phyloP scores from a whole-genome alignment of 1,284 basidiomycete genomes.

The Ganoderma boninense region DNA sequence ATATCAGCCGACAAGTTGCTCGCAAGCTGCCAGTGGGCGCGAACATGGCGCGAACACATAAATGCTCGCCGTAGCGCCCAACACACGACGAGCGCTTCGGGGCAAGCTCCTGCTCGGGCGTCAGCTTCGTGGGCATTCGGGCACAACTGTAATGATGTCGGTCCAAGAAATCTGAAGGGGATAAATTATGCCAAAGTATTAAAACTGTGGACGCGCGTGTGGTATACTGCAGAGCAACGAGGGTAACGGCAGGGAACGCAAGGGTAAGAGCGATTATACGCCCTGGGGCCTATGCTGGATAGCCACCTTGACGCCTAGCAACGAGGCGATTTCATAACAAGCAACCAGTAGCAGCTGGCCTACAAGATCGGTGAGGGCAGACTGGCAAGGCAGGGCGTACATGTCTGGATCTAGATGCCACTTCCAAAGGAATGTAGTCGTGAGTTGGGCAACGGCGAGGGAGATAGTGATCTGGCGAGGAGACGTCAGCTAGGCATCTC shows the following conservation, averaged over 20 bases:
- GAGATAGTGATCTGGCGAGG: constrained; percentile 70
- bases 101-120: background rate
- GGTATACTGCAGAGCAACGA: constrained; percentile 7
- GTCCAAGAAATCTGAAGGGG: background rate
- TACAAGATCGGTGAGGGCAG: constrained; percentile 90
- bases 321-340: constrained; percentile 72
- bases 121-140: background rate
- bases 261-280: background rate
- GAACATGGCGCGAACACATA: too few species aligned
- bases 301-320: constrained; percentile 45
- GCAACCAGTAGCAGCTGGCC: constrained; percentile 86
- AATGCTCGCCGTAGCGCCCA: too few species aligned
- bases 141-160: background rate
- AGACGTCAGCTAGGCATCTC: background rate
- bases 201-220: background rate
- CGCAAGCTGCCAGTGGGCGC: background rate
- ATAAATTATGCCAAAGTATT: constrained; percentile 26
- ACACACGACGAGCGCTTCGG: too few species aligned
- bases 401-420: constrained; percentile 89
- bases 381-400: constrained; percentile 93
- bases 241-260: background rate
- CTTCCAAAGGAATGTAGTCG: constrained; percentile 88
- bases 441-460: constrained; percentile 68
- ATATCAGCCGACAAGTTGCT: too few species aligned
- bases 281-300: constrained; percentile 26